phyloP scores from a whole-genome alignment of 495 filamentous ascomycete species.

The Podospora conica region DNA sequence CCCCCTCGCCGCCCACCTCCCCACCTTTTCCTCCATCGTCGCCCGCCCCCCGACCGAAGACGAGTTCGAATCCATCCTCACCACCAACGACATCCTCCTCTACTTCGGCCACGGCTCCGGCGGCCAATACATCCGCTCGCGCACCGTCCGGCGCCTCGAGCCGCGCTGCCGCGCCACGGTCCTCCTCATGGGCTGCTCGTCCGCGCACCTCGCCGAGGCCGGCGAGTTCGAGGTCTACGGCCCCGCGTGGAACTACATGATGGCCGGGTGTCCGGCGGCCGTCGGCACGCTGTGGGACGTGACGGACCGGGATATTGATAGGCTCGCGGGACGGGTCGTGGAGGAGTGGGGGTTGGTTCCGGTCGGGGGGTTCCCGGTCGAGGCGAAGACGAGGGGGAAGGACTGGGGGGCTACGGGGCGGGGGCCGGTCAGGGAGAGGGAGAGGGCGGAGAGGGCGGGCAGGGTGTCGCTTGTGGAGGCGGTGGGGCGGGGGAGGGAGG shows the following conservation, averaged over 20 bases:
- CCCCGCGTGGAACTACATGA: constrained; percentile 83
- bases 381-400: constrained; percentile 18
- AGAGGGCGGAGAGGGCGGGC: constrained; percentile 6
- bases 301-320: constrained; percentile 92
- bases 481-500: constrained; percentile 61
- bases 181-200: constrained; percentile 89
- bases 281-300: constrained; percentile 96
- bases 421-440: neutral
- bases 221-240: constrained; percentile 88
- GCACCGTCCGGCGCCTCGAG: constrained; percentile 70
- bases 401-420: neutral
- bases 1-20: constrained; percentile 47
- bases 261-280: constrained; percentile 74
- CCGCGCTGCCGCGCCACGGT: constrained; percentile 56
- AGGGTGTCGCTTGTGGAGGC: constrained; percentile 63
- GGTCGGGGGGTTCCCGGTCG: constrained; percentile 27
- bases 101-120: constrained; percentile 97
- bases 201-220: constrained; percentile 66
- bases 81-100: constrained; percentile 60
- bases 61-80: constrained; percentile 61
- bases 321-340: constrained; percentile 69
- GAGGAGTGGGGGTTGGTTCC: constrained; percentile 77
- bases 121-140: constrained; percentile 82
- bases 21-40: constrained; percentile 59
- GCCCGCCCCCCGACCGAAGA: constrained; percentile 65